Base-by-base conservation (phyloP, 176 grass and related monocot genomes). In the Ensete ventricosum region DNA sequence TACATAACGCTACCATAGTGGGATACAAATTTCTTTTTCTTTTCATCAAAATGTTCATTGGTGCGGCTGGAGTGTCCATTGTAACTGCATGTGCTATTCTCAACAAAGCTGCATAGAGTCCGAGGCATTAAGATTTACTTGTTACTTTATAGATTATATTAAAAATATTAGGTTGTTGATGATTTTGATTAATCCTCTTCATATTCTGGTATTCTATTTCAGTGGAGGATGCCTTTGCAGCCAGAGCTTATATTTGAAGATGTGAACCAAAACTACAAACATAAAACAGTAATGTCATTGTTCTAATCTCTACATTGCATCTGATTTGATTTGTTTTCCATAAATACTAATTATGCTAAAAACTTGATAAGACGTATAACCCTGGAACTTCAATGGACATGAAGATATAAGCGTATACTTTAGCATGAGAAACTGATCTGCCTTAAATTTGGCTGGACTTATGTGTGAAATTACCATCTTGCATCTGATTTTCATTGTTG, bases 191-290 rank as follows among this genome's bases (percentile, higher is more conserved):
- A 43, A 43, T 43, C 34, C 34, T 6, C 34, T 43, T 43, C 34
- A 34, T 66, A 4, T 10, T 57, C 53, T 58, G 23, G 34, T 51
- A 21, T 52, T 12, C 52, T 71, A 52, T 67, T 89, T 64, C 79
- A 98, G 95, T 90, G 76, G 24, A 91, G 90, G 84, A 85, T 90
- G 82, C 88, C 88, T 77, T 54, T 98, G 83, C 80, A 86, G 52
- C 84, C 90, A 58, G 95, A 98, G 51, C 90, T 98, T 70, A 82
- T 98, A 53, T 88, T 98, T 79, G 90, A 98, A 91, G 95, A 98
- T 72, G 92, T 98, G 82, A 98, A 86, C 83, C 90, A 93, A 86
- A 90, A 94, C 59, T 90, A 98, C 76, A 90, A 88, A 20, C 90
- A 73, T 14, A 98, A 98, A 93, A 93, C 90, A 58, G 95, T 98